Evolutionary conservation across 225 moss, liverwort and hornwort species (phyloP).

Genomic region (Rhytidiadelphus loreus): DNA sequence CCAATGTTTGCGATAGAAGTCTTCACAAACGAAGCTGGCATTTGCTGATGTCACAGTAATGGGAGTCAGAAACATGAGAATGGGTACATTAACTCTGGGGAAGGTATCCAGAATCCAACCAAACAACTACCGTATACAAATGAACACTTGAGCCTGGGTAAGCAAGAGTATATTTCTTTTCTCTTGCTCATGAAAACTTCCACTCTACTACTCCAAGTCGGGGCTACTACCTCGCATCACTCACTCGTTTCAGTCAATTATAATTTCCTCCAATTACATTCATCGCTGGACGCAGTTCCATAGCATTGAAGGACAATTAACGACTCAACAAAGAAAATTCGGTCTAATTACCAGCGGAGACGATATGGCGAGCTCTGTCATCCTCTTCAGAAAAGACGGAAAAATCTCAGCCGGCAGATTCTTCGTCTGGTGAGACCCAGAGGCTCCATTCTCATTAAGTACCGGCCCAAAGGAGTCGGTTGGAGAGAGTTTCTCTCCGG

Average conservation of each 20-base stretch:
- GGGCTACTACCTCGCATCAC: neutral
- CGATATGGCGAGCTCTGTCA: slow-evolving; percentile 12
- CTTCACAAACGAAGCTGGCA: slow-evolving; percentile 43
- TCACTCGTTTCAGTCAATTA: neutral
- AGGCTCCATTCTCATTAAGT: neutral
- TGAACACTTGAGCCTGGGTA: neutral
- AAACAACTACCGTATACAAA: neutral
- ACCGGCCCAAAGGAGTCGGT: neutral
- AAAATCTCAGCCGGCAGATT: neutral
- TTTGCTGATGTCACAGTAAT: slow-evolving; percentile 9
- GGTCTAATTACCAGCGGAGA: slow-evolving; percentile 4
- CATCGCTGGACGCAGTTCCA: neutral
- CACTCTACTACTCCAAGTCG: neutral
- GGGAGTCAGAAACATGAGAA: neutral
- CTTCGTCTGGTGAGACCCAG: neutral
- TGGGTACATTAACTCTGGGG: neutral
- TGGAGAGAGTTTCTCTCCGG: neutral
- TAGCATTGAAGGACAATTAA: neutral
- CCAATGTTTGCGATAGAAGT: slow-evolving; percentile 3
- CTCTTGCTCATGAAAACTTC: neutral
- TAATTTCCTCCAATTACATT: neutral
- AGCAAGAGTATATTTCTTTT: neutral
- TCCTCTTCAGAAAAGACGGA: slow-evolving; percentile 36
- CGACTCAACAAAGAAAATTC: neutral
- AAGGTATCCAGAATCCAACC: neutral